Evolutionary conservation across 2,329 filamentous ascomycete genomes (phyloP), one percentile per base, ranked within the genome.

Genomic region (Phoma sp.): DNA sequence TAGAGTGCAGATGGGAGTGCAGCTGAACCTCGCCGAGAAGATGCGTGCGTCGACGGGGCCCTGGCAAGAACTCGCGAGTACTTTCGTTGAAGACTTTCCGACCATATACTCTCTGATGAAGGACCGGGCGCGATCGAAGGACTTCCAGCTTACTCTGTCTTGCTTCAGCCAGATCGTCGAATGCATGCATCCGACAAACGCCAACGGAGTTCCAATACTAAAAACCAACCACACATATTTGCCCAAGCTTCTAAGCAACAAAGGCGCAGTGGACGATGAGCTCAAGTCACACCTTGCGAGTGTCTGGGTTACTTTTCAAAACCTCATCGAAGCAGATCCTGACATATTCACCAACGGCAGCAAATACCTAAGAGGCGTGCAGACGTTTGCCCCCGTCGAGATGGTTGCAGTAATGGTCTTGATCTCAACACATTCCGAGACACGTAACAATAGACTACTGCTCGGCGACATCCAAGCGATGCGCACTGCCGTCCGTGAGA

Each of bases 1-100:
- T 6, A 69, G 80, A 13, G 80, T 82, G 0, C 79, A 82, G 47
- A 73, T 77, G 55, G 80, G 79, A 8, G 65, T 81, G 6, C 74
- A 76, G 27, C 71, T 82, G 4, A 78, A 73, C 3, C 66, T 72
- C 8, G 79, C 78, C 0, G 80, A 82, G 59, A 81, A 79, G 60
- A 76, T 81, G 65, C 74, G 76, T 43, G 80, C 79, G 19, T 74
- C 74, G 43, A 76, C 72, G 0, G 79, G 78, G 0, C 72, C 74
- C 9, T 82, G 79, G 79, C 80, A 81, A 48, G 72, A 70, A 8
- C 74, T 80, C 17, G 75, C 76, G 0, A 75, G 70, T 43, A 62
- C 76, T 24, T 78, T 77, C 48, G 77, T 80, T 39, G 68, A 74
- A 1, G 75, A 80, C 38, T 82, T 80, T 51, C 57, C 69, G 0